phyloP scores from a whole-genome alignment of 352 stramenopile species.

The Phytophthora rubi region DNA sequence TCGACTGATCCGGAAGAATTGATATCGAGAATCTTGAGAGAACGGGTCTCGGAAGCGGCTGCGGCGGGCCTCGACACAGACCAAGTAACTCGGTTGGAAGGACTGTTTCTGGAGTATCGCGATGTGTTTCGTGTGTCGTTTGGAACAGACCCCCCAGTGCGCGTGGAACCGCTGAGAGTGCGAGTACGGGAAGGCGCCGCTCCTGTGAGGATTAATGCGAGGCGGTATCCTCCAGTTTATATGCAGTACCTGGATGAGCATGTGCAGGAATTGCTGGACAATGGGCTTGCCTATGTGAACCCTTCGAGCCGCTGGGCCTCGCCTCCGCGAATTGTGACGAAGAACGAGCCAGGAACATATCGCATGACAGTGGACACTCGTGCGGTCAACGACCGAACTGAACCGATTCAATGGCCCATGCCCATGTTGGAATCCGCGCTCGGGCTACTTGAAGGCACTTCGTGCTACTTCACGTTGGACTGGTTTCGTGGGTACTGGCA shows the following conservation, averaged over 20 bases:
- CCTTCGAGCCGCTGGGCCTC: slow-evolving; percentile 2
- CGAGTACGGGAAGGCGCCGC: not conserved
- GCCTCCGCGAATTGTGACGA: slow-evolving; percentile 1
- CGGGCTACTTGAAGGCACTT: not conserved
- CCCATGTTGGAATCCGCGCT: slow-evolving; percentile 7
- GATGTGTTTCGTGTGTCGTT: slow-evolving; percentile 13
- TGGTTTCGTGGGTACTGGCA: slow-evolving; percentile 28
- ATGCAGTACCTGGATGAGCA: slow-evolving; percentile 10
- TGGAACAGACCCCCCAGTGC: slow-evolving; percentile 1
- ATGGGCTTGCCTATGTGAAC: slow-evolving; percentile 2
- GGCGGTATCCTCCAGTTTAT: slow-evolving; percentile 2
- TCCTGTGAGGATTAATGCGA: slow-evolving; percentile 2
- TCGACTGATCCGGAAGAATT: not conserved
- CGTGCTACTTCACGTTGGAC: slow-evolving; percentile 15
- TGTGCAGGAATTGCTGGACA: slow-evolving; percentile 1
- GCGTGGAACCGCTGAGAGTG: not conserved
- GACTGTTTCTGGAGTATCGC: not conserved
- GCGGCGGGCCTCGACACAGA: not conserved
- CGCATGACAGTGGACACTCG: slow-evolving; percentile 8
- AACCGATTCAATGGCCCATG: slow-evolving; percentile 14
- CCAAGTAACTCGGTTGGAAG: not conserved
- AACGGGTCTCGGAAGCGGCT: not conserved
- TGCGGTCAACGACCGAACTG: not conserved
- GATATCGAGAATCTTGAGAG: not conserved
- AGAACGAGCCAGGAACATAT: slow-evolving; percentile 5